Evolutionary conservation across 495 filamentous ascomycete genomes (phyloP).

Genomic region (Aspergillus leporis): DNA sequence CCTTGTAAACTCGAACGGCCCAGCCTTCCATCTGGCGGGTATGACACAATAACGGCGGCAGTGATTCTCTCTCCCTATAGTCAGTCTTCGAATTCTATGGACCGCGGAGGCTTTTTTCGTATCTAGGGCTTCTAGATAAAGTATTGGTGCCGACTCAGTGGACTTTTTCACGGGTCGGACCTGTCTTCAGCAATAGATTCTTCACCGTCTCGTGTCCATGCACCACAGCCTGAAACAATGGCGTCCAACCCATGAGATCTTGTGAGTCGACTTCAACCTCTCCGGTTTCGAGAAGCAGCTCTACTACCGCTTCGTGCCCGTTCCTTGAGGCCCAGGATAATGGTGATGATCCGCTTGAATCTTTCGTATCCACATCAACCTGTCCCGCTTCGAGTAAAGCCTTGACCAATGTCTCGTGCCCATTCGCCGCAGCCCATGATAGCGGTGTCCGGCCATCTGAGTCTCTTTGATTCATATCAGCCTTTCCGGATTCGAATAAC

Average conservation of each 20-base stretch:
- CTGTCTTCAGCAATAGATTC: neutral
- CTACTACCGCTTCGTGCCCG: neutral
- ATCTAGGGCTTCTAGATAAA: too few relatives aligned
- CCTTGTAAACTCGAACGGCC: too few relatives aligned
- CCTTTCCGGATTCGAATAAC: neutral
- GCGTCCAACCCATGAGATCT: neutral
- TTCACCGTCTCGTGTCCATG: neutral
- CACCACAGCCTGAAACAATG: conserved; percentile 3
- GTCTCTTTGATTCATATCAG: neutral
- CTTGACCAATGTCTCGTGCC: conserved; percentile 5
- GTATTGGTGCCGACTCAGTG: too few relatives aligned
- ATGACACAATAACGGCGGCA: too few relatives aligned
- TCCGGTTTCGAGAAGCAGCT: neutral
- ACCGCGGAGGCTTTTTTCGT: too few relatives aligned
- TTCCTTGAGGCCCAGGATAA: neutral
- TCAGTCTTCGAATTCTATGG: too few relatives aligned
- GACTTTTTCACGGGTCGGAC: neutral
- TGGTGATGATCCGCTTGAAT: neutral
- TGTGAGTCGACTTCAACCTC: neutral
- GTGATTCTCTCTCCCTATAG: too few relatives aligned
- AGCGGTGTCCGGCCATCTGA: conserved; percentile 15
- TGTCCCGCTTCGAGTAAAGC: conserved; percentile 3
- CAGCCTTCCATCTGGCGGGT: too few relatives aligned
- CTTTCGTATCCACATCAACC: neutral
- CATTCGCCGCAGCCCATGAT: conserved; percentile 14